Conservation (phyloP, 306 rosid genomes). For the Prosopis cineraria region DNA sequence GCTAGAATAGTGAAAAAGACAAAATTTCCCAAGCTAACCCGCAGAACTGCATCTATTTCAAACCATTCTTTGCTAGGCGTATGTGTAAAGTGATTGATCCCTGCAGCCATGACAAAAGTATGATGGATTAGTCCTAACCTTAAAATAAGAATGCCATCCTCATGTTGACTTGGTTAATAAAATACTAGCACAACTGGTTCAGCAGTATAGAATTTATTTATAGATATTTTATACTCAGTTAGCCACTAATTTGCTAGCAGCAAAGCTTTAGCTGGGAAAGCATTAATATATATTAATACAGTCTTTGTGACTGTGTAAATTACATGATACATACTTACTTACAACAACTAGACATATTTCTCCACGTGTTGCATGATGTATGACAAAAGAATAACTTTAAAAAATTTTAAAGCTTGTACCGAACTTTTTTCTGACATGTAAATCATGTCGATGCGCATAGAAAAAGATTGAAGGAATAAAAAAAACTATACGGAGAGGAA, state of each 20-base stretch:
- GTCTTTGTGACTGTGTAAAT: background rate
- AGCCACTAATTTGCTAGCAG: background rate
- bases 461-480: background rate
- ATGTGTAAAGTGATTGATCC: slow-evolving; percentile 84
- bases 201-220: background rate
- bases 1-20: slow-evolving; percentile 88
- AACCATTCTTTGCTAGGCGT: slow-evolving; percentile 97
- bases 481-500: background rate
- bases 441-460: background rate
- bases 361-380: background rate
- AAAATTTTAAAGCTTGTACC: background rate
- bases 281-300: background rate
- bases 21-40: slow-evolving; percentile 98
- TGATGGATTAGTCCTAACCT: slow-evolving; percentile 9
- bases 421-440: background rate
- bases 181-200: background rate
- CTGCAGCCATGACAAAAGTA: slow-evolving; percentile 52
- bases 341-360: background rate
- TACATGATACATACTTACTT: background rate
- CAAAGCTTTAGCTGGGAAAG: background rate
- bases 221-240: background rate
- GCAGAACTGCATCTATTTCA: slow-evolving; percentile 95
- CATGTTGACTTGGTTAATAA: slow-evolving; percentile 11
- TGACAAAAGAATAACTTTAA: background rate
- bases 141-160: background rate